phyloP scores from a whole-genome alignment of 2,329 filamentous ascomycete species.

The Pezicula carpinea region DNA sequence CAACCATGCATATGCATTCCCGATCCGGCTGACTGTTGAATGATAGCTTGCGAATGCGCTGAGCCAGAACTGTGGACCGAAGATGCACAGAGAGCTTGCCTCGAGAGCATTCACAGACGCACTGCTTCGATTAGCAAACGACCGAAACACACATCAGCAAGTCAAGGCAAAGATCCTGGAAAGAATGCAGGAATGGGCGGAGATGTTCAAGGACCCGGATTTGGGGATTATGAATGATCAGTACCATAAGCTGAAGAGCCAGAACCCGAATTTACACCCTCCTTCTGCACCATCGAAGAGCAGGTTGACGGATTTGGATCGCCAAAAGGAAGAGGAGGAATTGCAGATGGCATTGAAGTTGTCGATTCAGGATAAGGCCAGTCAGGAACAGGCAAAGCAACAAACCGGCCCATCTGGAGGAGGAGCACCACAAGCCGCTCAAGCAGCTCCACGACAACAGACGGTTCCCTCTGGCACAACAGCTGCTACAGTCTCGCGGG shows the following conservation, averaged over 20 bases:
- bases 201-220: constrained; percentile 90
- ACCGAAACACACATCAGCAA: constrained; percentile 92
- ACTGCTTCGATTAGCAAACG: constrained; percentile 81
- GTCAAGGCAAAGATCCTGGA: constrained; percentile 97
- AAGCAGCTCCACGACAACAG: constrained; percentile 40
- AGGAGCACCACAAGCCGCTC: constrained; percentile 31
- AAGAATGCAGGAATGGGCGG: constrained; percentile 92
- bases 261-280: constrained; percentile 83
- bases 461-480: constrained; percentile 78
- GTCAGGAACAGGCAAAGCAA: constrained; percentile 45
- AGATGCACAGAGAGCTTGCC: constrained; percentile 66
- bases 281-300: constrained; percentile 93
- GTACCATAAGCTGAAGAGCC: constrained; percentile 77
- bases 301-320: constrained; percentile 81
- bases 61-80: constrained; percentile 65
- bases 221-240: constrained; percentile 97
- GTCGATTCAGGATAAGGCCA: constrained; percentile 82
- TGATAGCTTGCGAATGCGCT: constrained; percentile 63
- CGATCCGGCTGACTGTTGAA: constrained; percentile 7
- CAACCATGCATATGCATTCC: neutral
- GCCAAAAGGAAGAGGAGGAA: constrained; percentile 95
- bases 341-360: constrained; percentile 92
- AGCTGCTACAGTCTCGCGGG: constrained; percentile 90
- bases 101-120: constrained; percentile 83
- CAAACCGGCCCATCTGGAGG: constrained; percentile 32